Base-by-base conservation (phyloP, 1,284 basidiomycete genomes). In the Cryptococcus sp. region DNA sequence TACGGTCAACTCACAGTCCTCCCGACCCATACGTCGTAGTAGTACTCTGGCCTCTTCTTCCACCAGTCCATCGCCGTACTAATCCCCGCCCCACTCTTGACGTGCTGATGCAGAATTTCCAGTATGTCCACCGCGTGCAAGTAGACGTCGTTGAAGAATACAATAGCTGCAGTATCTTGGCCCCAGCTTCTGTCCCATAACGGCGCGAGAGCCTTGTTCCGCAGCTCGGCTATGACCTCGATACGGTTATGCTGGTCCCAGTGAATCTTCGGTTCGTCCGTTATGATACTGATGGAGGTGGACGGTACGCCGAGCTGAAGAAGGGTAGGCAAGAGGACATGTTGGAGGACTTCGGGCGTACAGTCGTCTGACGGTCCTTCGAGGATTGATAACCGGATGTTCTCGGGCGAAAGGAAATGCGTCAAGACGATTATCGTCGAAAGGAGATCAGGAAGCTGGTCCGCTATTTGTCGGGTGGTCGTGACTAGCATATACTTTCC, bases 121-220 rank as follows among this genome's bases (percentile, higher is more conserved):
- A 79, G 56, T 0, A 78, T 53, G 56, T 78, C 74, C 23, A 58
- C 60, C 8, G 77, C 74, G 16, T 69, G 67, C 39, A 78, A 54
- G 57, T 68, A 80, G 10, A 80, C 77, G 58, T 80, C 78, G 57
- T 80, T 80, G 62, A 79, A 75, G 60, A 74, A 77, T 13, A 80
- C 68, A 11, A 79, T 67, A 1, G 76, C 69, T 3, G 57, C 62
- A 3, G 69, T 69, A 31, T 69, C 60, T 35, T 54, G 49, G 5
- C 61, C 62, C 56, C 60, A 67, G n/a, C 48, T 59, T 27, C 55
- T 70, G 7, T 67, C 52, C 76, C 75, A 79, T 15, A 79, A 51
- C 5, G 78, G 78, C 44, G 57, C 48, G 20, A 80, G 56, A 1
- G 78, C 78, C 40, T 69, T 53, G 54, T 79, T 79, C 16, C 79